Evolutionary conservation across 2,329 filamentous ascomycete species (phyloP), one percentile per base, ranked within the genome.

Genomic region (Diplodia corticola): DNA sequence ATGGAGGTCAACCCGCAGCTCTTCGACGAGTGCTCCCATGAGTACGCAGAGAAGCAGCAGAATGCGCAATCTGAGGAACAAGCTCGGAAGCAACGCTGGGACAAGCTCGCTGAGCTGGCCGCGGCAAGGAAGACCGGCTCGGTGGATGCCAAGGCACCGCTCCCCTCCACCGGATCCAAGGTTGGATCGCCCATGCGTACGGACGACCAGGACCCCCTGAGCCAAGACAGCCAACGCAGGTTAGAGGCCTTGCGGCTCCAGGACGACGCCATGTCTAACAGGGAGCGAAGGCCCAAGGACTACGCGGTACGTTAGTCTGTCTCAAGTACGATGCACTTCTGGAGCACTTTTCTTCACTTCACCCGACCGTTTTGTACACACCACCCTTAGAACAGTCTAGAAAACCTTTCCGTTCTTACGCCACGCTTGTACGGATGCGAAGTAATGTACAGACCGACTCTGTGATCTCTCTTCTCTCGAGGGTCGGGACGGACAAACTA

Each of bases 1-100:
- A 99, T 99, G 95, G 95, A 99, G 78, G 97, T 99, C 74, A 98
- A 98, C 78, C 95, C 95, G 10, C 93, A 97, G 78, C 86, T 99
- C 24, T 99, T 99, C 73, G 95, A 99, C 73, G 95, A 99, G 76
- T 99, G 95, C 80, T 97, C 95, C 40, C 94, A 97, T 75, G 93
- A 98, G 70, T 99, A 99, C 80, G 96, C 93, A 5, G 94, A 98
- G 78, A 90, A 95, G 73, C 94, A 98, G 80, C 96, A 96, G 79
- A 95, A 88, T 69, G 92, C 93, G 3, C 89, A 91, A n/a, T 87
- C 92, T 68, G 88, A 93, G 65, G 90, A 97, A 78, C 88, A 90
- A 70, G 84, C 88, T 69, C 88, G 95, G 70, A 89, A 96, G 77
- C 88, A 89, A 70, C 93, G 94, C 76, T 99, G 95, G 95, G 92